Conservation (phyloP, 2,329 filamentous ascomycete species). For the Tolypocladium cylindrosporum region DNA sequence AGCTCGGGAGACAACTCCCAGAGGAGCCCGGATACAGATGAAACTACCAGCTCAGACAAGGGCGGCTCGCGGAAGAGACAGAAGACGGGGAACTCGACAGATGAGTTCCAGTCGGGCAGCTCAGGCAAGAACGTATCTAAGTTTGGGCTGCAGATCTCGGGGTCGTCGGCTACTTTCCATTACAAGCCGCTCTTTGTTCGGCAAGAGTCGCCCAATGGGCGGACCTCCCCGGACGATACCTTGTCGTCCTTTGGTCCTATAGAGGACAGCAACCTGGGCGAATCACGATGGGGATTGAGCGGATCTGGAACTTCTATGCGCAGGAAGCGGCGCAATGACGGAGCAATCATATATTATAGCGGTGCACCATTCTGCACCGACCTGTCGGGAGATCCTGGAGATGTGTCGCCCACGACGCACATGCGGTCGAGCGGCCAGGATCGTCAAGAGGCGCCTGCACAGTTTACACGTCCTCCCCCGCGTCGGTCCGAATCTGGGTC, state of each 20-base stretch:
- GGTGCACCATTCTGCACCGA: slow-evolving; percentile 75
- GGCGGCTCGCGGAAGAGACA: slow-evolving; percentile 33
- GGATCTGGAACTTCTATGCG: slow-evolving; percentile 37
- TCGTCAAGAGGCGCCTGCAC: slow-evolving; percentile 11
- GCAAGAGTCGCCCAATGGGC: slow-evolving; percentile 34
- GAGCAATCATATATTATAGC: slow-evolving; percentile 76
- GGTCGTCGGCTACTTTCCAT: slow-evolving; percentile 42
- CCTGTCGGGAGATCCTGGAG: slow-evolving; percentile 55
- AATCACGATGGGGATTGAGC: slow-evolving; percentile 35
- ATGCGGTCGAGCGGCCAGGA: slow-evolving; percentile 35
- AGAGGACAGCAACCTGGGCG: slow-evolving; percentile 38
- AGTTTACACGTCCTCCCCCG: slow-evolving; percentile 14
- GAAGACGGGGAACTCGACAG: slow-evolving; percentile 27
- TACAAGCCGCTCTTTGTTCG: slow-evolving; percentile 55
- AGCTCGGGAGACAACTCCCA: slow-evolving; percentile 40
- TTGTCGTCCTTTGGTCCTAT: slow-evolving; percentile 35
- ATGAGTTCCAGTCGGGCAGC: slow-evolving; percentile 21
- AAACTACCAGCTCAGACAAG: slow-evolving; percentile 32
- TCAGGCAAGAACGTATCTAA: slow-evolving; percentile 30
- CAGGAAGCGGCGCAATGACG: slow-evolving; percentile 50
- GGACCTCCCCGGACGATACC: slow-evolving; percentile 38
- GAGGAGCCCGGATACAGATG: slow-evolving; percentile 38
- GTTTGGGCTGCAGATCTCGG: slow-evolving; percentile 25
- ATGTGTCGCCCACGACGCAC: slow-evolving; percentile 36
- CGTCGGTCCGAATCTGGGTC: slow-evolving; percentile 42